A percentile compares a stretch with the other conserved stretches of the same genome.
Evolutionary conservation across 2,329 filamentous ascomycete species (phyloP).

Genomic region (Penicillium aurantiogriseum): DNA sequence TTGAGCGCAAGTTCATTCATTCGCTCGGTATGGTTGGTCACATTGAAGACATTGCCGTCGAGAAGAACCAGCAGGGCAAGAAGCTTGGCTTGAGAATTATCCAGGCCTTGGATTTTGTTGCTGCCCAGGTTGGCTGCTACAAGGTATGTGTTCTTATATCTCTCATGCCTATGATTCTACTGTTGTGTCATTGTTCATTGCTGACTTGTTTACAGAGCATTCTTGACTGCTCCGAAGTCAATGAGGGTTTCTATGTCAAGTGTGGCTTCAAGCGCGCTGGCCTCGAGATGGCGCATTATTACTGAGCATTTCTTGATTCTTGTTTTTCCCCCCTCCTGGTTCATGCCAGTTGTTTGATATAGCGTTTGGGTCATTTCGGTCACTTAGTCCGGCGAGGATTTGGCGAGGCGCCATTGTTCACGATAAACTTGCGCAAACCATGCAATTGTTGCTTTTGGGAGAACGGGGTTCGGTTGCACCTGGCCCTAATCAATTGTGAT

Average conservation of each 20-base stretch:
- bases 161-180: not conserved
- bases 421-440: not conserved
- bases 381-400: slow-evolving; percentile 6
- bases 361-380: slow-evolving; percentile 19
- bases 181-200: not conserved
- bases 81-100: slow-evolving; percentile 91
- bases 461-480: not conserved
- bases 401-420: slow-evolving; percentile 7
- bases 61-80: slow-evolving; percentile 95
- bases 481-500: not conserved
- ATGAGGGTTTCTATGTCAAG: slow-evolving; percentile 97
- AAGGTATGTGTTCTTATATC: slow-evolving; percentile 55
- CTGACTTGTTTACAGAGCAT: slow-evolving; percentile 63
- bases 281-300: slow-evolving; percentile 96
- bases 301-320: slow-evolving; percentile 40
- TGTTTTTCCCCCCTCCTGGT: slow-evolving; percentile 7
- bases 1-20: slow-evolving; percentile 75
- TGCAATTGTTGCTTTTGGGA: not conserved
- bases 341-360: slow-evolving; percentile 4
- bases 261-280: slow-evolving; percentile 92
- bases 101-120: slow-evolving; percentile 86
- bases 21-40: slow-evolving; percentile 68
- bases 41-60: slow-evolving; percentile 96
- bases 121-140: slow-evolving; percentile 87
- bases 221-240: slow-evolving; percentile 91